Evolutionary conservation across 2,329 filamentous ascomycete species (phyloP), one percentile per base, ranked within the genome.

Genomic region (Aphanocladium album): DNA sequence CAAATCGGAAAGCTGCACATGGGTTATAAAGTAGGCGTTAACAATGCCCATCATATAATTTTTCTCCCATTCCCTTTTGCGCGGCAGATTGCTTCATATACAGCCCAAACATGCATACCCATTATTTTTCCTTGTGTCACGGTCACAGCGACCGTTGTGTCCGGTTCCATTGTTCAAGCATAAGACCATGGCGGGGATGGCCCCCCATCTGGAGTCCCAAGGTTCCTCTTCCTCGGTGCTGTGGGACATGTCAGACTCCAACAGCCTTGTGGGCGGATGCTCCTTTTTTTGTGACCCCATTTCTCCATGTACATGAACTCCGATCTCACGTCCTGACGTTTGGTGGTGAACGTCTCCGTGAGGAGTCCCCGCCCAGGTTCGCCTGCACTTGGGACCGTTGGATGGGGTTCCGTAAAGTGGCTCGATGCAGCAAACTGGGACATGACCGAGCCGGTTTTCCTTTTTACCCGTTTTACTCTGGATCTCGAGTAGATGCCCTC

Each of bases 261-360:
- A 58, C 35, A 58, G 56, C 56, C 56, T 58, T 58, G 56, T 58
- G 56, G 56, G 35, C 37, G 50, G 23, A n/a, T 39, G 41, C 17
- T 55, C 52, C 54, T 49, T 37, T 49, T 57, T 49, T 49, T 57
- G 45, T 49, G 33, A 49, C 45, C 43, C 54, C 45, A 16, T 58
- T 16, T 50, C 56, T 47, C 30, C 27, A 45, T 53, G 52, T 45
- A 54, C 43, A 57, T 50, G 56, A 51, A 33, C 46, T 49, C 21
- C 21, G 35, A 41, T 43, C 35, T 25, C n/a, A 14, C 17, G 7
- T 27, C 19, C 19, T 5, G 9, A 14, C 30, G 9, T 33, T 57
- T 57, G 27, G 55, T 57, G 55, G 46, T 57, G 30, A 47, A 50
- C 7, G 37, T 43, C 41, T 37, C 54, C 54, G 47, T 47, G 35